Percentiles rank a stretch among this genome's conserved stretches.
phyloP scores from a whole-genome alignment of 495 filamentous ascomycete genomes.

The Neurospora tetraspora region DNA sequence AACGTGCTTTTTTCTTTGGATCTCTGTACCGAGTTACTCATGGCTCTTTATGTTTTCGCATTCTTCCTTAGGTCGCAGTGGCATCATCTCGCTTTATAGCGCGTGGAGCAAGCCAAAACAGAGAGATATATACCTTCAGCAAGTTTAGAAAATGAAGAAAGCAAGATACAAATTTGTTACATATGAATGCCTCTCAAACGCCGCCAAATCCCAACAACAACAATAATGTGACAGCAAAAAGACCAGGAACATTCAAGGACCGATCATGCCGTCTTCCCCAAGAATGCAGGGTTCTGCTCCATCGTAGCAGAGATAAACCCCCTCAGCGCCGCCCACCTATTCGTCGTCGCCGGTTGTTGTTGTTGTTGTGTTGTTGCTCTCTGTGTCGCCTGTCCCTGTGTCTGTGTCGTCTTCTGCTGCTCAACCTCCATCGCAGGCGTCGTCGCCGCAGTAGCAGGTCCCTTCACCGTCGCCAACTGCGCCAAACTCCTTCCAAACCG shows the following conservation, averaged over 20 bases:
- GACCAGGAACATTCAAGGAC: not conserved
- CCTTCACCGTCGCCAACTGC: constrained; percentile 40
- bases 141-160: not conserved
- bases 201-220: not conserved
- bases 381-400: constrained; percentile 2
- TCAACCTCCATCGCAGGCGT: constrained; percentile 5
- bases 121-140: not conserved
- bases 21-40: not conserved
- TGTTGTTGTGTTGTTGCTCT: constrained; percentile 12
- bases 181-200: not conserved
- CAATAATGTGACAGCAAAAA: not conserved
- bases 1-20: not conserved
- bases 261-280: constrained; percentile 7
- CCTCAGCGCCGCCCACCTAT: constrained; percentile 58
- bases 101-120: not conserved
- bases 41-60: not conserved
- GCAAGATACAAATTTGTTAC: not conserved
- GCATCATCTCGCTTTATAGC: too few species aligned
- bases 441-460: constrained; percentile 9
- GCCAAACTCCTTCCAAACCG: constrained; percentile 77
- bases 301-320: constrained; percentile 62
- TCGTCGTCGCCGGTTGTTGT: constrained; percentile 35
- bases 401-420: constrained; percentile 4
- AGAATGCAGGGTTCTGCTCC: constrained; percentile 62
- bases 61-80: not conserved